phyloP scores from a whole-genome alignment of 225 moss, liverwort and hornwort genomes.

The Physcomitrellopsis africana region DNA sequence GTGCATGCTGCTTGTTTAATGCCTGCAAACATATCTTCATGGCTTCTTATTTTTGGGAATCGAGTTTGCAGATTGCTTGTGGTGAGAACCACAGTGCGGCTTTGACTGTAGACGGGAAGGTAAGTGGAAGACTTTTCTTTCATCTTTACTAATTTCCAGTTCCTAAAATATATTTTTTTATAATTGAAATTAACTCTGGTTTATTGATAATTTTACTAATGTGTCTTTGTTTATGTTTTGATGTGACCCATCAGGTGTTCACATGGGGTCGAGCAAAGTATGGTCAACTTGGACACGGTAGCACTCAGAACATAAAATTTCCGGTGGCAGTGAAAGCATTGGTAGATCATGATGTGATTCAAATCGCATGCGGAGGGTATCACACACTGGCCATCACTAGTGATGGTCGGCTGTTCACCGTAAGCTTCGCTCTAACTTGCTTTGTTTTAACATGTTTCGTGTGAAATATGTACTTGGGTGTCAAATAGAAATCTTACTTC shows the following conservation, averaged over 20 bases:
- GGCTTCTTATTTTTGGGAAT: neutral
- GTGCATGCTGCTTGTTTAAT: neutral
- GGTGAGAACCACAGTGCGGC: slow-evolving; percentile 78
- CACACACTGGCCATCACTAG: slow-evolving; percentile 66
- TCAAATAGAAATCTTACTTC: neutral
- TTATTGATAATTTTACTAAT: neutral
- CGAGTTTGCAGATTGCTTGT: slow-evolving; percentile 65
- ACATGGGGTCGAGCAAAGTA: slow-evolving; percentile 89
- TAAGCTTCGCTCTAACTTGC: slow-evolving; percentile 43
- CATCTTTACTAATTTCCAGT: neutral
- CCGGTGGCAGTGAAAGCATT: slow-evolving; percentile 64
- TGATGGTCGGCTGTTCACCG: slow-evolving; percentile 66
- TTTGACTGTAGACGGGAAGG: slow-evolving; percentile 72
- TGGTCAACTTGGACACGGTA: slow-evolving; percentile 81
- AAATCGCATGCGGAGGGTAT: slow-evolving; percentile 80
- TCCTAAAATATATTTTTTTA: neutral
- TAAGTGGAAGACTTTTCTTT: slow-evolving; percentile 25
- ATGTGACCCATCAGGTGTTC: slow-evolving; percentile 52
- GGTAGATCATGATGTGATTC: slow-evolving; percentile 56
- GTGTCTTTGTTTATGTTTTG: slow-evolving; percentile 7
- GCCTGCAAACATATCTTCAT: neutral
- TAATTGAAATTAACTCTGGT: neutral
- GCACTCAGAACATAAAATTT: slow-evolving; percentile 34
- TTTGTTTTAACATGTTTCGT: neutral
- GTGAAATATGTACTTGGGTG: neutral